Percentiles rank a stretch among this genome's conserved stretches.
Conservation (phyloP, 2,329 filamentous ascomycete genomes). For the Colletotrichum sp. region DNA sequence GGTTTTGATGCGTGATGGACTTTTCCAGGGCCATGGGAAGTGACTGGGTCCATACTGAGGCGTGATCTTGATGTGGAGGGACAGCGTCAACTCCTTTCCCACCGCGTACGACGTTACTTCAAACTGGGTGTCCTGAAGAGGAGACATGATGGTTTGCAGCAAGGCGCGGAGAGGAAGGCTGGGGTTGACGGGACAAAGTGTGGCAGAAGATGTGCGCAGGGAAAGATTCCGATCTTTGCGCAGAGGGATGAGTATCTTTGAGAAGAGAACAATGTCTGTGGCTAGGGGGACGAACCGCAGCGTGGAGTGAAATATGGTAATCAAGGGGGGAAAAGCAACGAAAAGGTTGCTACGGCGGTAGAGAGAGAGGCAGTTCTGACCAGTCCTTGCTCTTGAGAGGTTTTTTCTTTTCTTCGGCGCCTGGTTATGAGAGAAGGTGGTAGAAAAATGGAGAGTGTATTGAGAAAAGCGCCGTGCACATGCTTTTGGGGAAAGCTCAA, state of each 20-base stretch:
- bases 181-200: rapidly evolving
- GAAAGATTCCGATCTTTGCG: neutral
- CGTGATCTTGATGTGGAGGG: rapidly evolving
- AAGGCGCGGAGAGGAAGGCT: rapidly evolving
- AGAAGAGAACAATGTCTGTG: rapidly evolving
- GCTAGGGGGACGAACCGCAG: rapidly evolving
- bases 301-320: neutral
- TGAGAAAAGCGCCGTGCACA: neutral
- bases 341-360: rapidly evolving
- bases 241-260: rapidly evolving
- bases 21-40: neutral
- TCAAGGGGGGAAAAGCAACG: too few species aligned
- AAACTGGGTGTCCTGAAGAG: rapidly evolving
- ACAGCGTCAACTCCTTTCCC: neutral
- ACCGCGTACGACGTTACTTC: neutral
- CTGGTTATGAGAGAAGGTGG: neutral
- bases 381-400: too few species aligned
- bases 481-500: neutral
- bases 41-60: neutral
- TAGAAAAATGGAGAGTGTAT: neutral
- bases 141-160: neutral
- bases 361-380: too few species aligned
- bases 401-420: too few species aligned
- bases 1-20: rapidly evolving
- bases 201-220: rapidly evolving